Base-by-base conservation (phyloP, 192 early-diverging fungal species). In the Chytriomyces confervae region DNA sequence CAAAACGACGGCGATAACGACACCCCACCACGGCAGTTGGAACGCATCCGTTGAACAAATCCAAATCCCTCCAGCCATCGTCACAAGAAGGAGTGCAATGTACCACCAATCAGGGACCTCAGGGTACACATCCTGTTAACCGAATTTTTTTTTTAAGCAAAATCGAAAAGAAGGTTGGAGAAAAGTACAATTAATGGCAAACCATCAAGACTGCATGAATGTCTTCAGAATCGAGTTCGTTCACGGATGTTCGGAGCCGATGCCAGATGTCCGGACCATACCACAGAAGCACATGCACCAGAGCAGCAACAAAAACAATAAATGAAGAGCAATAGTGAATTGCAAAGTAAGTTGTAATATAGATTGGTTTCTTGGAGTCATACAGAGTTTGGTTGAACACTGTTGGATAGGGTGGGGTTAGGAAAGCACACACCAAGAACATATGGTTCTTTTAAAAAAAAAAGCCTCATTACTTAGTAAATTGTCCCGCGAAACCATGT, bases 21-120 rank as follows among this genome's bases (percentile, higher is more conserved):
- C 83, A 45, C 82, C 69, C 86, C 87, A 91, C 89, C 89, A 91
- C 16, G 84, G 89, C 84, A 90, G 85, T 66, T 91, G 85, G 44
- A 78, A 80, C 13, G 84, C 87, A 66, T 77, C 89, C 27, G 84
- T 23, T 27, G 81, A 68, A 27, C 85, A 80, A 0, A 86, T 89
- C 18, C 79, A 57, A 7, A 90, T 82, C 43, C 79, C 63, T 9
- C 81, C 50, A n/a, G 72, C 72, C 48, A 81, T 64, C 70, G 78
- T 82, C 43, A 84, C 1, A 5, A 72, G 36, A 53, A 89, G 85
- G 18, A 89, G 50, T 18, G 60, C 43, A 2, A 62, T 74, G 62
- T 89, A 91, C 89, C 87, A 88, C 81, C 79, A 81, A 36, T 84
- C 78, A 7, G 89, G 89, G 7, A 91, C 85, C 69, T 89, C 84